Conservation (phyloP, 2,329 filamentous ascomycete species). For the Aureobasidium mangrovei region DNA sequence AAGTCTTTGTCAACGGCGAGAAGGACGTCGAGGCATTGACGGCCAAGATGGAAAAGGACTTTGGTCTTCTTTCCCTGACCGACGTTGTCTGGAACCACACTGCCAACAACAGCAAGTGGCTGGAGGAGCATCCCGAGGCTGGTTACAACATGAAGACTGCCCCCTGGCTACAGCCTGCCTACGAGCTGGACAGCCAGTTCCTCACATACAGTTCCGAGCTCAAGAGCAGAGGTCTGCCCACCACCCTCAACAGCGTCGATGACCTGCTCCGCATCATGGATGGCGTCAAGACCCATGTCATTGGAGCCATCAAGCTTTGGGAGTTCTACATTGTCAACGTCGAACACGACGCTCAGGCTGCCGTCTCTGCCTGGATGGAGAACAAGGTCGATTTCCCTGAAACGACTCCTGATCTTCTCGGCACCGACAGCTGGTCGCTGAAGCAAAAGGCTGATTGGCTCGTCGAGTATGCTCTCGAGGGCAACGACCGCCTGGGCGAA, state of each 20-base stretch:
- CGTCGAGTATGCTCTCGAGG: conserved; percentile 58
- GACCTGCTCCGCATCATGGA: conserved; percentile 79
- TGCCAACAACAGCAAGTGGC: conserved; percentile 88
- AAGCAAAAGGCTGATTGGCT: conserved; percentile 57
- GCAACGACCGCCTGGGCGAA: conserved; percentile 67
- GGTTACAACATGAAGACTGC: conserved; percentile 92
- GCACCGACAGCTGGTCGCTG: conserved; percentile 46
- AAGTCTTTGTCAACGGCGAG: conserved; percentile 76
- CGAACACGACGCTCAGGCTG: conserved; percentile 58
- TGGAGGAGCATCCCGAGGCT: conserved; percentile 86
- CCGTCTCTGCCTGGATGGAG: conserved; percentile 61
- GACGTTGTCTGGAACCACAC: conserved; percentile 99
- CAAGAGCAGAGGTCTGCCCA: conserved; percentile 63
- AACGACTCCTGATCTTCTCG: conserved; percentile 43
- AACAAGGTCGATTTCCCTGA: conserved; percentile 50
- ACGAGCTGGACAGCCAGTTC: conserved; percentile 73
- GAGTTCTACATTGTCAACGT: conserved; percentile 86
- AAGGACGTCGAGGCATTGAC: conserved; percentile 70
- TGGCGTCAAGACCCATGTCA: conserved; percentile 69
- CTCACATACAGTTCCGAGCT: conserved; percentile 54
- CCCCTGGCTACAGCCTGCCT: conserved; percentile 56
- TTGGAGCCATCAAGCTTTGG: conserved; percentile 74
- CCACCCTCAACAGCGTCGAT: conserved; percentile 57
- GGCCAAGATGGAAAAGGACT: conserved; percentile 70
- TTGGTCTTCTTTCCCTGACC: conserved; percentile 78